A percentile compares a stretch with the other conserved stretches of the same genome.
phyloP scores from a whole-genome alignment of 2,329 filamentous ascomycete genomes.

The Pseudocercospora cruenta region DNA sequence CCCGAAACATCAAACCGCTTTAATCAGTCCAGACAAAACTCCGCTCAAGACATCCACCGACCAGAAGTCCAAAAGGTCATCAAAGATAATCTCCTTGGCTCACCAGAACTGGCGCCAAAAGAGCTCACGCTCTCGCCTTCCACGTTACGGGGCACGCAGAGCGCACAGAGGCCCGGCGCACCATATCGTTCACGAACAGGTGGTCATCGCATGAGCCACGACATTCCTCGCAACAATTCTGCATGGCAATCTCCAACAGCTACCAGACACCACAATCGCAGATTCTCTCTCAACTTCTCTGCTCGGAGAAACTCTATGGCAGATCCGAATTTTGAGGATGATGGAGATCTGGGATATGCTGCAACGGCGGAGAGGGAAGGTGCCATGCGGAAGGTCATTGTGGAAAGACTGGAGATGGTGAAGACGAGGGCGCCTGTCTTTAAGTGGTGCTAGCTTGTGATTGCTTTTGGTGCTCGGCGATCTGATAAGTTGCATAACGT shows the following conservation, averaged over 20 bases:
- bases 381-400: constrained; percentile 89
- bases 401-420: constrained; percentile 92
- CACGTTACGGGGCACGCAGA: constrained; percentile 9
- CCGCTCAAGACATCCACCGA: constrained; percentile 43
- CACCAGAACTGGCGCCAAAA: constrained; percentile 17
- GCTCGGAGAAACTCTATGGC: constrained; percentile 16
- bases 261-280: constrained; percentile 37
- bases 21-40: constrained; percentile 52
- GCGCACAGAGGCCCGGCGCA: constrained; percentile 26
- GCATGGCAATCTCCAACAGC: constrained; percentile 28
- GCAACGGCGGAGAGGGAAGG: constrained; percentile 93
- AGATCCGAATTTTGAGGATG: constrained; percentile 59
- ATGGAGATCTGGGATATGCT: constrained; percentile 92
- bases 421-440: constrained; percentile 96
- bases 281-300: constrained; percentile 47
- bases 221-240: constrained; percentile 25
- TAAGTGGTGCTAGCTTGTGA: constrained; percentile 75
- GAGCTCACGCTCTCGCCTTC: constrained; percentile 26
- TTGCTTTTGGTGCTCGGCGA: too few species aligned
- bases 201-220: constrained; percentile 24
- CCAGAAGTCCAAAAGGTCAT: constrained; percentile 29
- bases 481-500: too few species aligned
- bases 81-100: constrained; percentile 21
- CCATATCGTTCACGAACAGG: constrained; percentile 37
- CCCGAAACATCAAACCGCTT: constrained; percentile 51